Conservation (phyloP, 305 asterid genomes). For the Coffea humblotiana region DNA sequence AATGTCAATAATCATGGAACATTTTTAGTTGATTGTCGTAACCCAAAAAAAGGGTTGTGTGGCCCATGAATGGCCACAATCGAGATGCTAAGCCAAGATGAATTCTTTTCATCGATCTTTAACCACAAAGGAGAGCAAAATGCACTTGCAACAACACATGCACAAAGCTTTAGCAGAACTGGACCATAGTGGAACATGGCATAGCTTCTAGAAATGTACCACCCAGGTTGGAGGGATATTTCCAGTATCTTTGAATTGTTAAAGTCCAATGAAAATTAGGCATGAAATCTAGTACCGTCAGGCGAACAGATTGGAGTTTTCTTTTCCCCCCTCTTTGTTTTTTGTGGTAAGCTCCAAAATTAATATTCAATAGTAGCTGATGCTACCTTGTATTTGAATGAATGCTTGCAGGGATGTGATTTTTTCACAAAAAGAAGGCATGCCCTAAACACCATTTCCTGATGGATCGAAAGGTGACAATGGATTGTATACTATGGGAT, state of each 20-base stretch:
- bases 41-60: background rate
- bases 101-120: background rate
- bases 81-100: background rate
- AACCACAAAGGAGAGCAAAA: slow-evolving; percentile 8
- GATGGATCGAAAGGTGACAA: slow-evolving; percentile 86
- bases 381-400: background rate
- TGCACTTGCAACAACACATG: slow-evolving; percentile 13
- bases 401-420: slow-evolving; percentile 50
- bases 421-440: slow-evolving; percentile 79
- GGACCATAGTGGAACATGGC: slow-evolving; percentile 13
- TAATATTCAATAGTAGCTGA: background rate
- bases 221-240: background rate
- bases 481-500: slow-evolving; percentile 85
- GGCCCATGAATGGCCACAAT: slow-evolving; percentile 8
- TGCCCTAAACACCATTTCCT: slow-evolving; percentile 83
- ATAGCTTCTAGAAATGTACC: background rate
- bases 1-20: too few relatives aligned
- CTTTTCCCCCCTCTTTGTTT: too few relatives aligned
- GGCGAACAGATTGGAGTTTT: background rate
- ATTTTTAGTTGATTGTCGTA: too few relatives aligned
- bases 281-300: background rate
- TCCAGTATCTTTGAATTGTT: background rate
- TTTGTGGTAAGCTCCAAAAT: background rate
- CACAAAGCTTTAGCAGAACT: slow-evolving; percentile 9
- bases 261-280: slow-evolving; percentile 5